Evolutionary conservation across 768 basidiomycete genomes (phyloP), one percentile per base, ranked within the genome.

Genomic region (Chalciporus sphaerocephalus): DNA sequence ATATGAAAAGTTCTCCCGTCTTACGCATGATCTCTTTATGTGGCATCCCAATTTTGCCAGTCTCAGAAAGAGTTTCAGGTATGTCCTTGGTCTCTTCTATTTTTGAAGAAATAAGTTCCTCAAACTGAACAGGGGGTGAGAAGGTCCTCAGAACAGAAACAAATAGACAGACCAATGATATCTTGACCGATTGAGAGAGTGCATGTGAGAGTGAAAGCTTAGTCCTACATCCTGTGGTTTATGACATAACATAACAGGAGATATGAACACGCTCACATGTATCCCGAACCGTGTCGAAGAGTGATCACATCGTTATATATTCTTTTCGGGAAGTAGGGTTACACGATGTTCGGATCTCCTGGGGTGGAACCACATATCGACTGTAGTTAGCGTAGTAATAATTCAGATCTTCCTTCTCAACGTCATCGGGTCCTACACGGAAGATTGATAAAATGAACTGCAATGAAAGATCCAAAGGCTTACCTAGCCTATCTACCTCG

Each of bases 261-360:
- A 57, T 45, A 47, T 44, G 46, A 57, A 52, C 13, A 20, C 36
- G 65, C 87, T 56, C 56, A 94, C 94, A 97, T 95, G 66, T 93
- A 94, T 51, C 92, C 86, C 10, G 94, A 96, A 22, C 93, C 93
- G 64, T 90, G 91, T 47, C 92, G 83, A 28, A 96, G 75, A 3
- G 94, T 91, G 48, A 97, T 96, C 33, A 97, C 94, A 67, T 97
- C 94, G 70, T 97, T 97, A 68, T 94, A 97, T 59, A 96, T 96
- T 58, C 91, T 65, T 60, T 48, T 48, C n/a, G 13, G 49, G 46
- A 48, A 44, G 42, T 46, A 27, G 28, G 32, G 23, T 83, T 53
- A 21, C 28, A 46, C 38, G 21, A 24, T 27, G 30, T n/a, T 25
- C 27, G 17, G 32, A 45, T 52, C 39, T 43, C 46, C 41, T 40